These are phyloP conservation scores for Moniliella sp. DNA, from an alignment of 1,284 basidiomycete species.

Conservation along the genomic window DNA sequence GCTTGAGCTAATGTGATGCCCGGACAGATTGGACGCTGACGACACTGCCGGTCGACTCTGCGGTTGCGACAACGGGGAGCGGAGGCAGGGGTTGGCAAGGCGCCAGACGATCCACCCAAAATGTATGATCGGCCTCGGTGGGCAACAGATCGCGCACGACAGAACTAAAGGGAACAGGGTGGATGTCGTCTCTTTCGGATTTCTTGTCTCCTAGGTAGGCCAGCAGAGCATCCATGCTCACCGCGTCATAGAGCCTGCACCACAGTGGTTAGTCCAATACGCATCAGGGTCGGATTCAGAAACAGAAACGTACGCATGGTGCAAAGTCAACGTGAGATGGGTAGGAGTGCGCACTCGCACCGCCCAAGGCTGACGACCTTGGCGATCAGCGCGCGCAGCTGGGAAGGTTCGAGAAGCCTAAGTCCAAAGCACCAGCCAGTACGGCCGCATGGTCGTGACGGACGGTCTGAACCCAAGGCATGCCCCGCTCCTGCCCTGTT, in stretches of 20 bases:
- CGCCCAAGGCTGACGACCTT: not conserved
- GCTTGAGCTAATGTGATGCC: slow-evolving; percentile 1
- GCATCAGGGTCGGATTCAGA: not conserved
- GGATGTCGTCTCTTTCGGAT: not conserved
- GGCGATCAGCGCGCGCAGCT: not conserved
- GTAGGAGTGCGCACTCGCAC: not conserved
- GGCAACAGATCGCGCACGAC: slow-evolving; percentile 14
- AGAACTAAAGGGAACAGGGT: slow-evolving; percentile 4
- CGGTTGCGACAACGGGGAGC: not conserved
- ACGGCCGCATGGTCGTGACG: slow-evolving; percentile 2
- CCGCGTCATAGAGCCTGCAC: slow-evolving; percentile 12
- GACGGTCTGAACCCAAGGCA: slow-evolving; percentile 17
- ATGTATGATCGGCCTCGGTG: slow-evolving; percentile 6
- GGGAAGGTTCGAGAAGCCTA: not conserved
- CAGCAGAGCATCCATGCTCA: slow-evolving; percentile 12
- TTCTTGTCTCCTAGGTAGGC: slow-evolving; percentile 7
- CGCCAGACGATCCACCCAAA: slow-evolving; percentile 9
- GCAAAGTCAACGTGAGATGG: not conserved
- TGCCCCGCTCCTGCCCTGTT: slow-evolving; percentile 1
- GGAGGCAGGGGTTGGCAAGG: slow-evolving; percentile 3
- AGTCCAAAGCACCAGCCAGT: not conserved
- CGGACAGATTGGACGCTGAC: slow-evolving; percentile 1
- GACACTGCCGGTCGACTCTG: not conserved
- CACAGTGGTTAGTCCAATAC: not conserved
- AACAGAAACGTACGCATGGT: slow-evolving; percentile 1